These are phyloP conservation scores for Afroboletus lepidellus DNA, from an alignment of 1,284 basidiomycete genomes.

Conservation along the genomic window DNA sequence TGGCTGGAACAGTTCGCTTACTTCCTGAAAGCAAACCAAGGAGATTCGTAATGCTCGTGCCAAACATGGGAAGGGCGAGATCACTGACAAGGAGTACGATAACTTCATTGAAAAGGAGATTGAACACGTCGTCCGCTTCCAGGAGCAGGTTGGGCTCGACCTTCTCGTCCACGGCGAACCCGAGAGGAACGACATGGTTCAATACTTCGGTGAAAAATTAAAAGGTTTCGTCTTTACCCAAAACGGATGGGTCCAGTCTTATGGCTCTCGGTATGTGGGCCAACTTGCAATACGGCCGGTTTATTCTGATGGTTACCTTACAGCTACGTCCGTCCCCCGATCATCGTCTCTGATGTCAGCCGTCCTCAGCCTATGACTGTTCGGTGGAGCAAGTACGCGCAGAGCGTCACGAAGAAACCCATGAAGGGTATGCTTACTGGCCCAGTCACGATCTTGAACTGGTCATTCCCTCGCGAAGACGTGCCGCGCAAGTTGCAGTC, in stretches of 20 bases:
- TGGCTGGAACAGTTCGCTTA: background rate
- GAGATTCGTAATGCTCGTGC: conserved; percentile 97
- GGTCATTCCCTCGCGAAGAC: conserved; percentile 99
- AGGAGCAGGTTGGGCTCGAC: conserved; percentile 95
- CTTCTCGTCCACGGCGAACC: conserved; percentile 99
- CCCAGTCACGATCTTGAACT: conserved; percentile 97
- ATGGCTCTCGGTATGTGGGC: conserved; percentile 73
- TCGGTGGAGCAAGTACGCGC: conserved; percentile 95
- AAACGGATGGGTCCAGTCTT: conserved; percentile 99
- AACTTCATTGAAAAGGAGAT: conserved; percentile 99
- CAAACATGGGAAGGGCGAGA: conserved; percentile 91
- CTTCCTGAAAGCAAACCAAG: conserved; percentile 81
- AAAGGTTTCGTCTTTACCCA: conserved; percentile 97
- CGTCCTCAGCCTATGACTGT: conserved; percentile 95
- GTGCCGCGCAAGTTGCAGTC: conserved; percentile 96
- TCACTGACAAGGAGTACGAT: conserved; percentile 89
- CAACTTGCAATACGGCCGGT: background rate
- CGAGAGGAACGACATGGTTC: conserved; percentile 99
- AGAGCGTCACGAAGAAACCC: conserved; percentile 90
- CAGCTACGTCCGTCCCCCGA: conserved; percentile 98
- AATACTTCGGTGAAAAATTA: conserved; percentile 99
- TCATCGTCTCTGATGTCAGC: conserved; percentile 98
- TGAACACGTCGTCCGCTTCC: conserved; percentile 91
- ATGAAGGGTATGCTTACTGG: conserved; percentile 99
- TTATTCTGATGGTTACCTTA: conserved; percentile 33